Conservation (phyloP, 2,329 filamentous ascomycete species). For the Pyrenochaeta sp. region DNA sequence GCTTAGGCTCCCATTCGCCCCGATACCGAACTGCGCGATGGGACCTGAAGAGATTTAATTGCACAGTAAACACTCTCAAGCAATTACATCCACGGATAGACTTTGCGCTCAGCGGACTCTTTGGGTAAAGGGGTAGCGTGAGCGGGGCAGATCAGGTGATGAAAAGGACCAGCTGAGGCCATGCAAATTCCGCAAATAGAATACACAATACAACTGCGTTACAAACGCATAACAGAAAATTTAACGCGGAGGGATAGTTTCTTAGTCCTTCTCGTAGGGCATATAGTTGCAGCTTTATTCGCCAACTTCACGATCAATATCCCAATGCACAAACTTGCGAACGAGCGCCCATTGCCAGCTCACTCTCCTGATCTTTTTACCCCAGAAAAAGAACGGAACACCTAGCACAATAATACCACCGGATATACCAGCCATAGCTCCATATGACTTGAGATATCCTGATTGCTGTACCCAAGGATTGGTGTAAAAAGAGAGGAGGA, state of each 20-base stretch:
- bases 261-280: too few relatives aligned
- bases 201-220: too few relatives aligned
- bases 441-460: conserved; percentile 63
- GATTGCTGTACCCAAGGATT: conserved; percentile 64
- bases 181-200: too few relatives aligned
- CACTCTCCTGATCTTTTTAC: conserved; percentile 57
- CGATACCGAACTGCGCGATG: not conserved
- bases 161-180: too few relatives aligned
- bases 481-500: conserved; percentile 67
- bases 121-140: too few relatives aligned
- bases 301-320: conserved; percentile 60
- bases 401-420: conserved; percentile 55
- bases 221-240: too few relatives aligned
- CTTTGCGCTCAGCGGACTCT: too few relatives aligned
- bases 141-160: too few relatives aligned
- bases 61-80: too few relatives aligned
- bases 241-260: too few relatives aligned
- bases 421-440: conserved; percentile 66
- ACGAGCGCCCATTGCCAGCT: conserved; percentile 60
- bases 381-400: conserved; percentile 63
- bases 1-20: not conserved
- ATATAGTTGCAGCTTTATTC: conserved; percentile 53
- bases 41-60: too few relatives aligned
- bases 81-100: too few relatives aligned
- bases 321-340: conserved; percentile 59